Evolutionary conservation across 2,329 filamentous ascomycete genomes (phyloP).

Genomic region (Diaporthe capsici): DNA sequence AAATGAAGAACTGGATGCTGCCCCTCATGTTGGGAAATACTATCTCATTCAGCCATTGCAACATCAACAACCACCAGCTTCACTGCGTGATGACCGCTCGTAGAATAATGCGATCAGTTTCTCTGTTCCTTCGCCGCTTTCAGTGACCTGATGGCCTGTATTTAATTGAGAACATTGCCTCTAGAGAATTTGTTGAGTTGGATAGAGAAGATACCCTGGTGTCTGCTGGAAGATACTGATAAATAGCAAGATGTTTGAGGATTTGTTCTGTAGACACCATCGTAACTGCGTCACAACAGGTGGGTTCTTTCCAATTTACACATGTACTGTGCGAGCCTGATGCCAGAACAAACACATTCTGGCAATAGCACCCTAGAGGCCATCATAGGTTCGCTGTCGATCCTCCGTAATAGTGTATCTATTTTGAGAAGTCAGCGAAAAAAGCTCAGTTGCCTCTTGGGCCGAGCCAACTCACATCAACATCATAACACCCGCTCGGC

Average conservation of each 20-base stretch:
- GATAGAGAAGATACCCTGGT: too few species aligned
- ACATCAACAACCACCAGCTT: neutral
- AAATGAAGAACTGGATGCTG: neutral
- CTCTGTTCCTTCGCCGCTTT: neutral
- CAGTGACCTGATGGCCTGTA: neutral
- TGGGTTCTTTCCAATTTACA: too few species aligned
- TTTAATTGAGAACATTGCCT: too few species aligned
- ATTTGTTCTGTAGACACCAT: neutral
- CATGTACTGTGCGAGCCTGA: too few species aligned
- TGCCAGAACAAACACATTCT: neutral
- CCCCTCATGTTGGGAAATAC: neutral
- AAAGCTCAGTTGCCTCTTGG: conserved; percentile 25
- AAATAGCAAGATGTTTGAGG: too few species aligned
- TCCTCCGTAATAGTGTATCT: conserved; percentile 43
- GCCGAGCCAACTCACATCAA: conserved; percentile 36
- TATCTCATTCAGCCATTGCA: neutral
- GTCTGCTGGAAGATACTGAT: too few species aligned
- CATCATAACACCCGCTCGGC: conserved; percentile 60
- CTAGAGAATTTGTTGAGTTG: too few species aligned
- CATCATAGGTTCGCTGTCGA: conserved; percentile 37
- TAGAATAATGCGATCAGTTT: too few species aligned
- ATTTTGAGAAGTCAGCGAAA: neutral
- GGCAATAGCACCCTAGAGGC: too few species aligned
- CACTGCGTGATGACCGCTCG: too few species aligned
- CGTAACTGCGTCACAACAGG: neutral